phyloP scores from a whole-genome alignment of 441 rosid genomes.

The Isatis lusitanica region DNA sequence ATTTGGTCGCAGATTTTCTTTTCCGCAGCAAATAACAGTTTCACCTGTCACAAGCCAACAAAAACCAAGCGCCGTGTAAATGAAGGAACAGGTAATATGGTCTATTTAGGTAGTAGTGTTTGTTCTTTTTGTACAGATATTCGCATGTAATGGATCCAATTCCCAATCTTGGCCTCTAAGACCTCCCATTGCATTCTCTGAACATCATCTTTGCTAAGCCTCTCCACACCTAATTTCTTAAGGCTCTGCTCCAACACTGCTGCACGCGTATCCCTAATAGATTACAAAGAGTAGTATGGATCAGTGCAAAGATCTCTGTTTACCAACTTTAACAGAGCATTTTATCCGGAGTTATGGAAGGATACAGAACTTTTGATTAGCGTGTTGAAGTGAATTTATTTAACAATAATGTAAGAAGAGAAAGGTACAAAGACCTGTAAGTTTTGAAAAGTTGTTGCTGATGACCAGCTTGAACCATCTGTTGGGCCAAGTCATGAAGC shows the following conservation, averaged over 20 bases:
- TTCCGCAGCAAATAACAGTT: slow-evolving; percentile 80
- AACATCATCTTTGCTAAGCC: slow-evolving; percentile 90
- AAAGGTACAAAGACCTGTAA: slow-evolving; percentile 52
- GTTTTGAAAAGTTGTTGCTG: slow-evolving; percentile 85
- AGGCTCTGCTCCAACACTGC: slow-evolving; percentile 89
- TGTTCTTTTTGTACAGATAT: slow-evolving; percentile 59
- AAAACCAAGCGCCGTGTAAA: slow-evolving; percentile 18
- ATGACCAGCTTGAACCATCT: slow-evolving; percentile 90
- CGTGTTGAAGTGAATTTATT: too few species aligned
- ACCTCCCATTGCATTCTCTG: slow-evolving; percentile 99
- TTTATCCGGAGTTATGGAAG: too few species aligned
- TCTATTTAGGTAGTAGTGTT: not conserved
- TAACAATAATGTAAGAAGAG: not conserved
- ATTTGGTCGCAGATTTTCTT: slow-evolving; percentile 87
- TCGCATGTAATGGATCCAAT: slow-evolving; percentile 96
- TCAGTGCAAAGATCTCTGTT: not conserved
- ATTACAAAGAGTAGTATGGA: not conserved
- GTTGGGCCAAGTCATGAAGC: slow-evolving; percentile 85
- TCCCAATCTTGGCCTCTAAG: slow-evolving; percentile 94
- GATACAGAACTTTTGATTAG: too few species aligned
- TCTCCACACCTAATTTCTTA: slow-evolving; percentile 84
- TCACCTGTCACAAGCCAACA: slow-evolving; percentile 60
- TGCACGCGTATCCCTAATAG: slow-evolving; percentile 82
- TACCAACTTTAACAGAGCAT: too few species aligned
- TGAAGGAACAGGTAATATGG: not conserved